Conservation (phyloP, 23 red algal genomes). For the Cyanidioschyzon merolae region DNA sequence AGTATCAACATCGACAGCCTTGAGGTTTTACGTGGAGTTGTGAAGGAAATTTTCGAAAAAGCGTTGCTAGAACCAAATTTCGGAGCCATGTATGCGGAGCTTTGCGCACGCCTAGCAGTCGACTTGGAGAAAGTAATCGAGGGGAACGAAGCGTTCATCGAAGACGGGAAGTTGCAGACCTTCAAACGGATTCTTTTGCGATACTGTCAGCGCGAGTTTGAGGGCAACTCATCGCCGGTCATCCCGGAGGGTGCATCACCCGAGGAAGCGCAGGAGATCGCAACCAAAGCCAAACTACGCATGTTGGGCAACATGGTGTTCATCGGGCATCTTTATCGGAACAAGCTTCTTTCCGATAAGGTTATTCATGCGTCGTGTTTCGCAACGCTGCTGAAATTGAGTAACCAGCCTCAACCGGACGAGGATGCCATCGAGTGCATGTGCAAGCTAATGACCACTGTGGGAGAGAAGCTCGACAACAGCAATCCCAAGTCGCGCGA, state of each 20-base stretch:
- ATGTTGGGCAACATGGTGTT: constrained; percentile 97
- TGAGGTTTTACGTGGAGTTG: constrained; percentile 48
- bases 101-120: constrained; percentile 55
- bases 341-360: constrained; percentile 61
- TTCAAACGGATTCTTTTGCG: constrained; percentile 71
- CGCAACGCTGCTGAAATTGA: constrained; percentile 37
- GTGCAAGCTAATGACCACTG: constrained; percentile 75
- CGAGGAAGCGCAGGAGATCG: constrained; percentile 22
- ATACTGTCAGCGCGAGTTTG: constrained; percentile 82
- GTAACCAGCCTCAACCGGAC: constrained; percentile 20
- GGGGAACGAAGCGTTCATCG: constrained; percentile 28
- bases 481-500: constrained; percentile 8
- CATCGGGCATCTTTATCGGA: constrained; percentile 82
- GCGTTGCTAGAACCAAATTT: constrained; percentile 78
- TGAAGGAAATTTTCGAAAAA: constrained; percentile 92
- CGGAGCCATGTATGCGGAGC: constrained; percentile 91
- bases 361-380: constrained; percentile 72
- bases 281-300: constrained; percentile 47
- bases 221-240: constrained; percentile 9
- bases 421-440: constrained; percentile 64
- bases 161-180: constrained; percentile 34
- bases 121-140: constrained; percentile 25
- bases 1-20: constrained; percentile 54
- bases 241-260: not conserved
- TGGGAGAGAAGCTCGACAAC: constrained; percentile 61